phyloP scores from a whole-genome alignment of 73 alveolate species.

The Paramecium octaurelia region DNA sequence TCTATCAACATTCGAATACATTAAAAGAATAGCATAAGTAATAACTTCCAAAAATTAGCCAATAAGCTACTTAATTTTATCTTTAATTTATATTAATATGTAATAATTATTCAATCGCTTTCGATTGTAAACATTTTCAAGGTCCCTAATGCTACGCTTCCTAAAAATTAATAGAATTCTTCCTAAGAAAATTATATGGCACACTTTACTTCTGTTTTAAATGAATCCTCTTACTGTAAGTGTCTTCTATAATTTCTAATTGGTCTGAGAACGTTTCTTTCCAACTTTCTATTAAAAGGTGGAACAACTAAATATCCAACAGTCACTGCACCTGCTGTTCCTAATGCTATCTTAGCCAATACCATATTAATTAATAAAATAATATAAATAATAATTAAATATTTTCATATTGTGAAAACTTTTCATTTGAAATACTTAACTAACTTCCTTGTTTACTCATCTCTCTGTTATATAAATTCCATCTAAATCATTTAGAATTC shows the following conservation, averaged over 20 bases:
- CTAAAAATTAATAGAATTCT: constrained; percentile 21
- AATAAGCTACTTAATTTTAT: neutral
- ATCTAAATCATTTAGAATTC: constrained; percentile 68
- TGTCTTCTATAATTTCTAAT: constrained; percentile 34
- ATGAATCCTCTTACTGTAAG: neutral
- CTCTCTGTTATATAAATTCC: too few relatives aligned
- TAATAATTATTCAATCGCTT: constrained; percentile 9
- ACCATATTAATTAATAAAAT: neutral
- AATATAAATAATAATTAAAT: neutral
- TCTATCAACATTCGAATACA: neutral
- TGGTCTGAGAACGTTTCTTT: constrained; percentile 28
- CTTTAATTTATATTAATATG: neutral
- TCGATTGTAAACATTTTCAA: constrained; percentile 38
- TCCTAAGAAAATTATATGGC: neutral
- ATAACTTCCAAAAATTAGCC: too few relatives aligned
- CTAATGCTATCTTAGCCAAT: constrained; percentile 6
- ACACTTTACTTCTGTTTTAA: neutral
- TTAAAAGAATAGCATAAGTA: too few relatives aligned
- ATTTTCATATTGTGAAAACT: constrained; percentile 56
- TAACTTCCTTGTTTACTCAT: too few relatives aligned
- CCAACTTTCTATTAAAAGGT: constrained; percentile 25
- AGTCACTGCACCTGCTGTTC: constrained; percentile 23
- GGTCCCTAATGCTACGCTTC: neutral
- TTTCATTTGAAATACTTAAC: constrained; percentile 59
- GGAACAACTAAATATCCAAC: constrained; percentile 15